A percentile compares a stretch with the other conserved stretches of the same genome.
Conservation (phyloP, 2,329 filamentous ascomycete species). For the Sporothrix dimorphospora region DNA sequence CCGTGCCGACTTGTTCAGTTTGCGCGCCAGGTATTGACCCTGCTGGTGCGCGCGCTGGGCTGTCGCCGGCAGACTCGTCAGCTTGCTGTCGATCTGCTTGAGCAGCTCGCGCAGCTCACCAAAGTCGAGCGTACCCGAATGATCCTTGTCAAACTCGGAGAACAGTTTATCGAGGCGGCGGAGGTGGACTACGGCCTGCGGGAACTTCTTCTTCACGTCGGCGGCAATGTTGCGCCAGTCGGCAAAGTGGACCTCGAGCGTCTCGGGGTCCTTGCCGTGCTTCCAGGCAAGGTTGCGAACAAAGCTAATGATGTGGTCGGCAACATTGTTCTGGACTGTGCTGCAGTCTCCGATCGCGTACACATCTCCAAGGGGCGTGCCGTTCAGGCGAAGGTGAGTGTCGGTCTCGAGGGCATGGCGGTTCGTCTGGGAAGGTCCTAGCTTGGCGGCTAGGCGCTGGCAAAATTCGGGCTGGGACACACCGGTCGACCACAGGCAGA, state of each 20-base stretch:
- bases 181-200: constrained; percentile 84
- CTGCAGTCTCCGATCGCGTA: constrained; percentile 96
- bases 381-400: constrained; percentile 84
- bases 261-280: constrained; percentile 85
- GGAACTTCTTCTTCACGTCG: constrained; percentile 85
- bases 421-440: constrained; percentile 77
- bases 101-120: constrained; percentile 87
- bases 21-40: constrained; percentile 86
- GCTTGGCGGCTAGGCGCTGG: constrained; percentile 74
- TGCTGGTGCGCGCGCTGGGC: constrained; percentile 97
- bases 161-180: constrained; percentile 91
- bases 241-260: constrained; percentile 79
- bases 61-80: constrained; percentile 91
- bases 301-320: constrained; percentile 88
- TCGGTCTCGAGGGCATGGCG: constrained; percentile 92
- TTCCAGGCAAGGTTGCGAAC: constrained; percentile 89
- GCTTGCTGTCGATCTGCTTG: constrained; percentile 88
- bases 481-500: constrained; percentile 97
- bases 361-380: constrained; percentile 88
- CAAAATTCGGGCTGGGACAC: constrained; percentile 84
- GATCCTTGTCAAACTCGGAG: constrained; percentile 87
- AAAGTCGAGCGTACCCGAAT: constrained; percentile 91
- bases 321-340: constrained; percentile 96
- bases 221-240: constrained; percentile 88
- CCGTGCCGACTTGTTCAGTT: constrained; percentile 88